A percentile compares a stretch with the other conserved stretches of the same genome.
Evolutionary conservation across 164 flowering plant genomes (phyloP).

Genomic region (Chloranthus sessilifolius): DNA sequence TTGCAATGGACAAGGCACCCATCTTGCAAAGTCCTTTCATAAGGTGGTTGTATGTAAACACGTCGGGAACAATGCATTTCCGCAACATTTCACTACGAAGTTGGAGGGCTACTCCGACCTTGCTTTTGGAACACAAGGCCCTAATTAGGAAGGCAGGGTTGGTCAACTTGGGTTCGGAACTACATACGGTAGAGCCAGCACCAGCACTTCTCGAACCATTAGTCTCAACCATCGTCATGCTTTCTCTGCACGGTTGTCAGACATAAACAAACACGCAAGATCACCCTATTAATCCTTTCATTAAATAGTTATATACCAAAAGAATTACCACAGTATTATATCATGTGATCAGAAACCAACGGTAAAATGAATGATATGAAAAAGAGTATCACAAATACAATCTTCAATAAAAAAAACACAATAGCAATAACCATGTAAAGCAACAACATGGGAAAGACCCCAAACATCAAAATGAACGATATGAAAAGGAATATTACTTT

Average conservation of each 20-base stretch:
- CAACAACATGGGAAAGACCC: too few species aligned
- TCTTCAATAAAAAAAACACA: too few species aligned
- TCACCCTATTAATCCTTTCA: too few species aligned
- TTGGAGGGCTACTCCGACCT: slow-evolving; percentile 49
- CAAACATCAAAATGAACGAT: too few species aligned
- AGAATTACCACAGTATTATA: too few species aligned
- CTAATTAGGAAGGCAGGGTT: slow-evolving; percentile 26
- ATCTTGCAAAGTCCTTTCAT: slow-evolving; percentile 54
- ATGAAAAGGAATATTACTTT: too few species aligned
- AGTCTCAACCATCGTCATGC: slow-evolving; percentile 25
- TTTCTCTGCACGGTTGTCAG: slow-evolving; percentile 68
- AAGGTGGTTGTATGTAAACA: slow-evolving; percentile 58
- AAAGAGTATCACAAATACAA: too few species aligned
- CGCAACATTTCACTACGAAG: slow-evolving; percentile 40
- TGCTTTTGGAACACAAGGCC: slow-evolving; percentile 49
- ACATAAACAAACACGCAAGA: too few species aligned
- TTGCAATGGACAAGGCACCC: slow-evolving; percentile 54
- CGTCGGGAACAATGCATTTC: slow-evolving; percentile 38
- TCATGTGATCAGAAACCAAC: too few species aligned
- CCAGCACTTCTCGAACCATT: neutral
- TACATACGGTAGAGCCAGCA: slow-evolving; percentile 5
- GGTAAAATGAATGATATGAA: too few species aligned
- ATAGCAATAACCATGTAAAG: too few species aligned
- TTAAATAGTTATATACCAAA: too few species aligned
- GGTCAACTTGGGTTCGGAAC: slow-evolving; percentile 11